These are phyloP conservation scores for Phytopythium chamaehyphon DNA, from an alignment of 352 stramenopile species.

Conservation along the genomic window DNA sequence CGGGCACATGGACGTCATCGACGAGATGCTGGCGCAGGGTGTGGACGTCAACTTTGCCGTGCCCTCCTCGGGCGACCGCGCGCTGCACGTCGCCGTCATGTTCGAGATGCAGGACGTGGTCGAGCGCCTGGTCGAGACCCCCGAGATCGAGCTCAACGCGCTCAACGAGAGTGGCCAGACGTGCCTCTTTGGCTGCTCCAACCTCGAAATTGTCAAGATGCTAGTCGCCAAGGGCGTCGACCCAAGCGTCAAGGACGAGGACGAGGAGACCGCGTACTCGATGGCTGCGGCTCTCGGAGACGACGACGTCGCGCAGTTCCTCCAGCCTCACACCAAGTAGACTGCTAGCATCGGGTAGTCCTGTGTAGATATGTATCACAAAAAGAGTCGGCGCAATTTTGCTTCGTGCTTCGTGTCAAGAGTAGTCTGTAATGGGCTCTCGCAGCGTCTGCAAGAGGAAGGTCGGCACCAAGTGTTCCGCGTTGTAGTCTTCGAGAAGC, in stretches of 20 bases:
- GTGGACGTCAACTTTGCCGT: conserved; percentile 72
- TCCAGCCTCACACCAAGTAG: conserved; percentile 35
- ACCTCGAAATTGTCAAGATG: conserved; percentile 57
- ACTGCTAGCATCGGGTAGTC: not conserved
- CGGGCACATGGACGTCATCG: conserved; percentile 58
- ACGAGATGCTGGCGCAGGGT: conserved; percentile 68
- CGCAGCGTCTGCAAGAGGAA: conserved; percentile 19
- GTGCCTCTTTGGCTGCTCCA: conserved; percentile 79
- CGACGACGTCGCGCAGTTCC: conserved; percentile 62
- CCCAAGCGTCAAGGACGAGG: conserved; percentile 49
- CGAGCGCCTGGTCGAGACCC: conserved; percentile 47
- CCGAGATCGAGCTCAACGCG: conserved; percentile 59
- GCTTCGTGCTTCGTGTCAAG: conserved; percentile 1
- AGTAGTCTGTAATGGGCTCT: conserved; percentile 13
- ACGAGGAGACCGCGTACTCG: conserved; percentile 66
- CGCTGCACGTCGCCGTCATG: conserved; percentile 78
- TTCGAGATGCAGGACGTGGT: conserved; percentile 85
- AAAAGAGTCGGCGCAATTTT: not conserved
- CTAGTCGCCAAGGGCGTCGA: conserved; percentile 66
- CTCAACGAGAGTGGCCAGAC: conserved; percentile 69
- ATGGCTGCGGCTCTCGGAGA: conserved; percentile 73
- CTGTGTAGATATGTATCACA: conserved; percentile 4
- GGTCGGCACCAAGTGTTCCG: conserved; percentile 22
- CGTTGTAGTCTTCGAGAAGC: conserved; percentile 30
- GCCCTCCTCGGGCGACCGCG: conserved; percentile 56